A percentile compares a stretch with the other conserved stretches of the same genome.
Conservation (phyloP, 306 rosid species). For the Sophora flavescens region DNA sequence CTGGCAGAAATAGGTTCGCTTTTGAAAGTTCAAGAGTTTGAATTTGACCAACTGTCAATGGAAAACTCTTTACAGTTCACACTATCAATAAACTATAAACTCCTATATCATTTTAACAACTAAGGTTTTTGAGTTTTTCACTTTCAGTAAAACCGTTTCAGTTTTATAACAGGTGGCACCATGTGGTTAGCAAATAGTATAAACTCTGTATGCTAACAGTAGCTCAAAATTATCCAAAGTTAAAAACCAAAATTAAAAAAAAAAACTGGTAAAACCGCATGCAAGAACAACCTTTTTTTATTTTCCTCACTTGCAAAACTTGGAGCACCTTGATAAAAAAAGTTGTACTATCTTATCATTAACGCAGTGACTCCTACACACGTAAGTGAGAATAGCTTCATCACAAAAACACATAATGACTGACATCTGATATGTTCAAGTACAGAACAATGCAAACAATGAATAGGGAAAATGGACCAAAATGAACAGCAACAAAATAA, state of each 20-base stretch:
- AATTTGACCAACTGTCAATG: slow-evolving; percentile 3
- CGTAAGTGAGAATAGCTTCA: slow-evolving; percentile 29
- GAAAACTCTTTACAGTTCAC: neutral
- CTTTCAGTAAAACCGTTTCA: neutral
- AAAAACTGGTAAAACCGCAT: slow-evolving; percentile 13
- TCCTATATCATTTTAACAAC: neutral
- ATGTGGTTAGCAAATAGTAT: slow-evolving; percentile 9
- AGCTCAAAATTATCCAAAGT: slow-evolving; percentile 14
- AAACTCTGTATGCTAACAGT: neutral
- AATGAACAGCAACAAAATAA: slow-evolving; percentile 25
- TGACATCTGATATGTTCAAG: slow-evolving; percentile 32
- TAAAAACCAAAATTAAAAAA: neutral
- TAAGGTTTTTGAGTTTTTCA: neutral
- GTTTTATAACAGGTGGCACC: neutral
- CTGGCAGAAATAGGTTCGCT: neutral
- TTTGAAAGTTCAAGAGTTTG: slow-evolving; percentile 8
- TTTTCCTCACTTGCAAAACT: slow-evolving; percentile 10
- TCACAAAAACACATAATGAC: neutral
- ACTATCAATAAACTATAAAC: slow-evolving; percentile 1
- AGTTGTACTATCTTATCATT: neutral
- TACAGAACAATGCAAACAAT: slow-evolving; percentile 25
- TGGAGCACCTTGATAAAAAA: neutral
- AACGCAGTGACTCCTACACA: neutral
- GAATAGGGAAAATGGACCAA: slow-evolving; percentile 36
- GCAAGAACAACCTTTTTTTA: neutral